Evolutionary conservation across 148 eudicot genomes (phyloP).

Genomic region (Rhododendron ferrugineum): DNA sequence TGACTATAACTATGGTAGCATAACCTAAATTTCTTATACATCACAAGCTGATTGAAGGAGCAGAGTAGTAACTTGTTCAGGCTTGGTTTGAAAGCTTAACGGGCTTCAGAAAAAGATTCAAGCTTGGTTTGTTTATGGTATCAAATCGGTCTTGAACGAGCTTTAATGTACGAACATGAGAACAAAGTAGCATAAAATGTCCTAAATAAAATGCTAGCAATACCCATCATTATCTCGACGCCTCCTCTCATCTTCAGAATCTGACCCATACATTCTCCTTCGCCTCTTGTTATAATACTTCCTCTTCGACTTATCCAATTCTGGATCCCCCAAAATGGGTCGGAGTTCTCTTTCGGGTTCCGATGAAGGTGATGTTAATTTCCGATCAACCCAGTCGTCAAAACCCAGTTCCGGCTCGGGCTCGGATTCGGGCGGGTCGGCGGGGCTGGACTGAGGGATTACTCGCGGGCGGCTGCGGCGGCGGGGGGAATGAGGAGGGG

Average conservation of each 20-base stretch:
- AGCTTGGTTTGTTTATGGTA: not conserved
- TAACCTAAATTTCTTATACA: no score
- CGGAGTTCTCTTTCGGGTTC: constrained; percentile 7
- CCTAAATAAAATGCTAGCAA: not conserved
- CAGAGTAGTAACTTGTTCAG: no score
- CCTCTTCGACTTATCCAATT: constrained; percentile 72
- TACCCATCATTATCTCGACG: constrained; percentile 29
- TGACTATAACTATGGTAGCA: no score
- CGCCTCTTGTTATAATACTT: constrained; percentile 78
- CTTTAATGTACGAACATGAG: not conserved
- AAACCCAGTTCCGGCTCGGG: constrained; percentile 40
- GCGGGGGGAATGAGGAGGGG: constrained; percentile 20
- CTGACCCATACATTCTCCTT: constrained; percentile 82
- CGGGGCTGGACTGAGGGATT: constrained; percentile 27
- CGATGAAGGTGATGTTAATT: constrained; percentile 24
- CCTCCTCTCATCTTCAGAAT: constrained; percentile 64
- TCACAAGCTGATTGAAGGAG: not conserved
- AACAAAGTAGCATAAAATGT: not conserved
- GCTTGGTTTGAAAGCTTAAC: not conserved
- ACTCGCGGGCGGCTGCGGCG: constrained; percentile 21
- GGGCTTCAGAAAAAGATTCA: not conserved
- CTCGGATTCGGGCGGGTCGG: constrained; percentile 29
- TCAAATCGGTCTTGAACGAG: not conserved
- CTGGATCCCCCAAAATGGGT: not conserved
- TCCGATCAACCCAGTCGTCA: constrained; percentile 78